A percentile compares a stretch with the other conserved stretches of the same genome.
Evolutionary conservation across 208 protist genomes (phyloP).

Genomic region (Leishmania aethiopica): DNA sequence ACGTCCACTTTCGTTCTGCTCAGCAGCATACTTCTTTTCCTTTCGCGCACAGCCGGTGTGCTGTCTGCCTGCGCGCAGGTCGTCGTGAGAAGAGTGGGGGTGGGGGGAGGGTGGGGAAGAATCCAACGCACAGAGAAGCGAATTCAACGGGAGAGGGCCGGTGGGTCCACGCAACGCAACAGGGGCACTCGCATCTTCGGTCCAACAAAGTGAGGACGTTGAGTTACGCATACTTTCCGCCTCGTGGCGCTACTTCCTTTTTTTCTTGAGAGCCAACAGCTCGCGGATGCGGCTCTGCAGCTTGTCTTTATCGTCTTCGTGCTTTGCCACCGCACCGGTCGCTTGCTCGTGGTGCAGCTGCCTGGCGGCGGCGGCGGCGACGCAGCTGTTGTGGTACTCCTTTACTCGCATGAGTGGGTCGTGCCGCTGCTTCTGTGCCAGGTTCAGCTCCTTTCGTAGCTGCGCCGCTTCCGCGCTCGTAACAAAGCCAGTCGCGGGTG

Average conservation of each 20-base stretch:
- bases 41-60: neutral
- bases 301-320: constrained; percentile 22
- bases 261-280: constrained; percentile 40
- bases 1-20: neutral
- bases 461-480: constrained; percentile 54
- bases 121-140: neutral
- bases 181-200: neutral
- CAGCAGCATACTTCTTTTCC: neutral
- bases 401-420: constrained; percentile 69
- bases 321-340: neutral
- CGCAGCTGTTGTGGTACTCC: constrained; percentile 61
- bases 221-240: too few relatives aligned
- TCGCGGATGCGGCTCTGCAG: constrained; percentile 45
- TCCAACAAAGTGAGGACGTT: neutral
- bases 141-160: neutral
- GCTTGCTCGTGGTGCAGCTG: constrained; percentile 35
- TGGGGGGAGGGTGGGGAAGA: neutral
- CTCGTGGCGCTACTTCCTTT: neutral
- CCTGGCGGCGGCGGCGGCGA: constrained; percentile 58
- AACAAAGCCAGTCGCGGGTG: constrained; percentile 53
- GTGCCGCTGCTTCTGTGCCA: constrained; percentile 62
- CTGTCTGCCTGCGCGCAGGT: neutral
- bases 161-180: neutral
- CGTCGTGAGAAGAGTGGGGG: neutral
- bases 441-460: constrained; percentile 66